phyloP scores from a whole-genome alignment of 2,329 filamentous ascomycete genomes.

The Mollisiaceae sp. region DNA sequence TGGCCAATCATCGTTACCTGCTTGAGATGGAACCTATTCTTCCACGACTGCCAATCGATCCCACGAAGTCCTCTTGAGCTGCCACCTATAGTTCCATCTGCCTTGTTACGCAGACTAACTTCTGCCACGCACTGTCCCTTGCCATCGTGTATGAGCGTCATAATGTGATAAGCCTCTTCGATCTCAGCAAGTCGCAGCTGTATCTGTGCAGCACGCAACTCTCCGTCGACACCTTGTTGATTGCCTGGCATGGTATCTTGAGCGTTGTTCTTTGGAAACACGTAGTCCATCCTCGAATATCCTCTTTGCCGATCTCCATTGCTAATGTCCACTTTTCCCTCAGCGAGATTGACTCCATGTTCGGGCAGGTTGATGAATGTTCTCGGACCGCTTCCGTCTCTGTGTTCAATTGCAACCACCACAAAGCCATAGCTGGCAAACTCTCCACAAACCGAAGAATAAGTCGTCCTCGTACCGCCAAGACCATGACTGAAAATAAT shows the following conservation, averaged over 20 bases:
- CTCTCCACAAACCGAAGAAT: conserved; percentile 67
- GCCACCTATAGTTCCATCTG: conserved; percentile 57
- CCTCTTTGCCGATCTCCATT: conserved; percentile 45
- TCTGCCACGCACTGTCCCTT: conserved; percentile 55
- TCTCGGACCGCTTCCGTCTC: conserved; percentile 67
- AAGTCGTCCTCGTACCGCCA: conserved; percentile 66
- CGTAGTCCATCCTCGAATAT: conserved; percentile 62
- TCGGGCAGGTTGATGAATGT: conserved; percentile 63
- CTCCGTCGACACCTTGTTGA: conserved; percentile 62
- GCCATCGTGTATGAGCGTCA: conserved; percentile 60
- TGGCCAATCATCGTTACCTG: conserved; percentile 68
- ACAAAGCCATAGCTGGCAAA: conserved; percentile 70
- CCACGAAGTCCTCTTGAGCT: conserved; percentile 63
- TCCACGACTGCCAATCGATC: conserved; percentile 61
- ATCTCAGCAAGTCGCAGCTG: conserved; percentile 67
- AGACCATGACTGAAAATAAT: conserved; percentile 71
- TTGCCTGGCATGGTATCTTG: conserved; percentile 59
- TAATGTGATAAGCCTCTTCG: conserved; percentile 63
- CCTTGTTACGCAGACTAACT: conserved; percentile 58
- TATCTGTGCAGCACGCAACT: conserved; percentile 65
- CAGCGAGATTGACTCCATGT: conserved; percentile 45
- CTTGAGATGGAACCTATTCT: conserved; percentile 57
- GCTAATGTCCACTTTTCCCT: conserved; percentile 39
- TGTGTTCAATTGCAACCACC: conserved; percentile 67
- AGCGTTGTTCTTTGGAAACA: conserved; percentile 63